These are phyloP conservation scores for Didymella segeticola DNA, from an alignment of 2,329 filamentous ascomycete species.

Conservation along the genomic window DNA sequence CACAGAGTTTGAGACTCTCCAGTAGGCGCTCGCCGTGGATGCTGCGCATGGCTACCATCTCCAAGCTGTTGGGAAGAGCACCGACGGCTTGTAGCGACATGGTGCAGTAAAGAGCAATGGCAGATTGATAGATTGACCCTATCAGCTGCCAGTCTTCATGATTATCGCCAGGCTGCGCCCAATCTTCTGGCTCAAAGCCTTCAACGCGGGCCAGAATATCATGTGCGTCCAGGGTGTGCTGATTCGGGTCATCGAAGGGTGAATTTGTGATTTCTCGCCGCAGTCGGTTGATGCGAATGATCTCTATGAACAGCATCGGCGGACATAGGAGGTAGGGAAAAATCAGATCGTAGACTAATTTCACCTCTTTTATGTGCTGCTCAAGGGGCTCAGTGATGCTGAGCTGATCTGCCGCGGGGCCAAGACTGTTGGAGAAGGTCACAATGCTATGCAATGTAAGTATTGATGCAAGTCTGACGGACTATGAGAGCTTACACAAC, in stretches of 20 bases:
- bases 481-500: constrained; percentile 27
- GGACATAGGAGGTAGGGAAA: constrained; percentile 41
- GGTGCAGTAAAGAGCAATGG: constrained; percentile 37
- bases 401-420: constrained; percentile 35
- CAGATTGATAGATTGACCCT: constrained; percentile 33
- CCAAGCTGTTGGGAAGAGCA: constrained; percentile 24
- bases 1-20: constrained; percentile 10
- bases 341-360: constrained; percentile 31
- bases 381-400: constrained; percentile 20
- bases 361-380: constrained; percentile 24
- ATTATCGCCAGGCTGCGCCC: constrained; percentile 34
- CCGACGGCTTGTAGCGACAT: constrained; percentile 34
- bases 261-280: constrained; percentile 23
- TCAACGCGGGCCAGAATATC: constrained; percentile 32
- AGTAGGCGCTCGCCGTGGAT: constrained; percentile 23
- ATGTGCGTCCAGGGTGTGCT: constrained; percentile 20
- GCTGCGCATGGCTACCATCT: constrained; percentile 25
- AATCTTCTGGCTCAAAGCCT: constrained; percentile 31
- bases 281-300: constrained; percentile 35
- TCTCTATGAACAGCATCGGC: constrained; percentile 29
- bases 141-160: constrained; percentile 33
- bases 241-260: constrained; percentile 6
- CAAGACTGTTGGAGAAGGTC: constrained; percentile 35
- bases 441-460: constrained; percentile 25
- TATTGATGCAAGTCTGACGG: background rate